Evolutionary conservation across 306 rosid genomes (phyloP), one percentile per base, ranked within the genome.

Genomic region (Fragaria ananassa): DNA sequence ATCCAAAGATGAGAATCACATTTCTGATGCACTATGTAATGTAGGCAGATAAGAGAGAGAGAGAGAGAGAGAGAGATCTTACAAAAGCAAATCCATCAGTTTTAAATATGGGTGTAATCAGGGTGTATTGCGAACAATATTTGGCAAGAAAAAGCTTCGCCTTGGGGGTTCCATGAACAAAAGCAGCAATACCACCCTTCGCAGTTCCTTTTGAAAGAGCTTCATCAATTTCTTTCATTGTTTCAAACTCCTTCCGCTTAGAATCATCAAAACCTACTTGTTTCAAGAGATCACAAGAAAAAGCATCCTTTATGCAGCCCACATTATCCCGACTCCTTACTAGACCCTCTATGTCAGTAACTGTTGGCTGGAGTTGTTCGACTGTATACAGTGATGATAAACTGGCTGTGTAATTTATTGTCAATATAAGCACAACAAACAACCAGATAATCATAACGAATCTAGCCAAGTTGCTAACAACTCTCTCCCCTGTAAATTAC

Each of bases 331-430:
- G 51, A 13, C 12, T 49, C 54, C 15, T 49, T 14, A 49, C 6
- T 49, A 49, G 54, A 49, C 0, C 19, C 19, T 15, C 54, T 49
- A 49, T 14, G n/a, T 50, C 54, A 47, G 5, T 47, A 15, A 50
- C 54, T 15, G 54, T 50, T 50, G 54, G 54, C 54, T 50, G 54
- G 54, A 50, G 54, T 50, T 50, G 54, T 50, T 50, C 54, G 0
- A 50, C 19, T 15, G 54, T 50, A 50, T 50, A 50, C 54, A 50
- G 21, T 50, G 54, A 50, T 0, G 96, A 77, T 18, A 90, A 74
- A 78, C 91, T 92, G 0, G 91, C 91, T 13, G 90, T 91, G 76
- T 89, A 91, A 47, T 95, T 89, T 78, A 87, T 91, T 62, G 85
- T 84, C 66, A 92, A 58, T 68, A 87, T 80, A 45, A 86, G 79